Percentiles rank a stretch among this genome's conserved stretches.
Evolutionary conservation across 306 rosid species (phyloP).

Genomic region (Morella rubra): DNA sequence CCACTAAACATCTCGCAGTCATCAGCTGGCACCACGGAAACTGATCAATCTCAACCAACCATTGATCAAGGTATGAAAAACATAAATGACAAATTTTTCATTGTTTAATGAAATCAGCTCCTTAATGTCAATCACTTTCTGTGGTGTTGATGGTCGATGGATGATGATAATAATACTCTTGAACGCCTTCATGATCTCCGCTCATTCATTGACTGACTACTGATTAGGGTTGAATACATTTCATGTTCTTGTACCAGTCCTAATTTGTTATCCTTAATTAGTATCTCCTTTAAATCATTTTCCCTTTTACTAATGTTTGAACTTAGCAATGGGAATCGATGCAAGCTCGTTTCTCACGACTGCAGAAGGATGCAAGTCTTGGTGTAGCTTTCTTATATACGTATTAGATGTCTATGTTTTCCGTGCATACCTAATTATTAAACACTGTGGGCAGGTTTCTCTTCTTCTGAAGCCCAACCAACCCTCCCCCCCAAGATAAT

Average conservation of each 20-base stretch:
- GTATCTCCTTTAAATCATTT: neutral
- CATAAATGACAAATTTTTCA: neutral
- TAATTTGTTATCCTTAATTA: neutral
- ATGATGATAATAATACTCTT: neutral
- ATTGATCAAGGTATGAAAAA: conserved; percentile 50
- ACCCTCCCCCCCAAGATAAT: too few species aligned
- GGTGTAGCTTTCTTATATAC: neutral
- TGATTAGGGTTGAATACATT: neutral
- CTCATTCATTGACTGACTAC: neutral
- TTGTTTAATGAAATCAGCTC: neutral
- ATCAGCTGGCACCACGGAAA: conserved; percentile 1
- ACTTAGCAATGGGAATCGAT: neutral
- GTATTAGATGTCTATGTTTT: neutral
- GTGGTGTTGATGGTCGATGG: neutral
- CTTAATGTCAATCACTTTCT: neutral
- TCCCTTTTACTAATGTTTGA: neutral
- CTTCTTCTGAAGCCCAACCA: too few species aligned
- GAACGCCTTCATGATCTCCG: neutral
- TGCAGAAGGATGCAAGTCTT: neutral
- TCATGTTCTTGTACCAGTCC: neutral
- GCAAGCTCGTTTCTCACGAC: neutral
- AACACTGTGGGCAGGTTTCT: too few species aligned
- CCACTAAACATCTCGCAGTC: conserved; percentile 8
- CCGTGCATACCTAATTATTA: neutral
- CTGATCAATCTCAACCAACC: conserved; percentile 36